Conservation (phyloP, 2,329 filamentous ascomycete species). For the Shiraia sp. region DNA sequence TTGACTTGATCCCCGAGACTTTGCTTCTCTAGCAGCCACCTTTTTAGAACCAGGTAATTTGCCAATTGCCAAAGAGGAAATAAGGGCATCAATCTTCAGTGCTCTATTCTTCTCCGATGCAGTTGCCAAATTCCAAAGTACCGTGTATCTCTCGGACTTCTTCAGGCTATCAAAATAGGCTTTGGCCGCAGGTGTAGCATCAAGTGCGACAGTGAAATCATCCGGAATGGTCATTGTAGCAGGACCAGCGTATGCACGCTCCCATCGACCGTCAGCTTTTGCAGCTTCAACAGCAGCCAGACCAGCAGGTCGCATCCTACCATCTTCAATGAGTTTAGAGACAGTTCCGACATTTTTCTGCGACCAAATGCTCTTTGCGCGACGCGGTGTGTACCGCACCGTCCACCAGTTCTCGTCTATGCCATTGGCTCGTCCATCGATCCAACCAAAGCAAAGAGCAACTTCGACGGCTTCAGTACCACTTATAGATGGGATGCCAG, state of each 20-base stretch:
- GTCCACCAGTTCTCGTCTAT: slow-evolving; percentile 55
- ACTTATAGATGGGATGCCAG: slow-evolving; percentile 50
- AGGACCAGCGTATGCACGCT: slow-evolving; percentile 58
- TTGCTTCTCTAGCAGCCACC: too few species aligned
- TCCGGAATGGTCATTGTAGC: slow-evolving; percentile 53
- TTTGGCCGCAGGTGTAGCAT: slow-evolving; percentile 40
- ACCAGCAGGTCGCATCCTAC: slow-evolving; percentile 56
- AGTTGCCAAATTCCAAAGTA: slow-evolving; percentile 53
- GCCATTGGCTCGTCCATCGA: slow-evolving; percentile 59
- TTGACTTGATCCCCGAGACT: too few species aligned
- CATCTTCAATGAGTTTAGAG: slow-evolving; percentile 48
- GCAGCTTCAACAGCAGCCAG: slow-evolving; percentile 58
- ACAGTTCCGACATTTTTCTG: slow-evolving; percentile 62
- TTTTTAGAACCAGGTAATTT: slow-evolving; percentile 2
- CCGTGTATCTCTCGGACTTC: slow-evolving; percentile 52
- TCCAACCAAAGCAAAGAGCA: slow-evolving; percentile 66
- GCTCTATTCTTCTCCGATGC: slow-evolving; percentile 33
- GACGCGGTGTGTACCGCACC: slow-evolving; percentile 63
- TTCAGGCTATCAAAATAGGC: slow-evolving; percentile 50
- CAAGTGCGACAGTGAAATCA: slow-evolving; percentile 55
- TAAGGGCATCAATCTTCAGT: slow-evolving; percentile 49
- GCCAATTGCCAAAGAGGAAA: slow-evolving; percentile 27
- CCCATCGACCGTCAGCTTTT: slow-evolving; percentile 62
- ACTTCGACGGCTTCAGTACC: slow-evolving; percentile 57
- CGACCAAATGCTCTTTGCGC: slow-evolving; percentile 61